phyloP scores from a whole-genome alignment of 768 basidiomycete species.

The Austroboletus eburneus region DNA sequence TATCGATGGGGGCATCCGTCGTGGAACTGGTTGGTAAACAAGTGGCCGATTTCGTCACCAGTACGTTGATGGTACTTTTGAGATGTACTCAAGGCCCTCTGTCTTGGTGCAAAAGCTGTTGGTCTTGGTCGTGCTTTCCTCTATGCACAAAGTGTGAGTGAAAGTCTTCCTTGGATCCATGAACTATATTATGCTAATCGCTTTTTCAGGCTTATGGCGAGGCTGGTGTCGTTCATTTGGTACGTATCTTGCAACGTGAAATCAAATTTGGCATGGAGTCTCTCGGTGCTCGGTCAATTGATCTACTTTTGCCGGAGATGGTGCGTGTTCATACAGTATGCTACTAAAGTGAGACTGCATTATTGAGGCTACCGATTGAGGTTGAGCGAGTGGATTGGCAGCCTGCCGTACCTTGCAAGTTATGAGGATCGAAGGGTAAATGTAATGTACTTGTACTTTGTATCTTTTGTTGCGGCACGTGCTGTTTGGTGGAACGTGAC shows the following conservation, averaged over 20 bases:
- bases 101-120: constrained; percentile 85
- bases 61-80: background rate
- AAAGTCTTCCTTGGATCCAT: background rate
- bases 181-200: constrained; percentile 6
- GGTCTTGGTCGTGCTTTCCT: constrained; percentile 85
- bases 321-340: constrained; percentile 36
- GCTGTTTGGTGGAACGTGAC: no score
- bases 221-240: constrained; percentile 60
- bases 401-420: constrained; percentile 28
- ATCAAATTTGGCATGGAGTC: constrained; percentile 74
- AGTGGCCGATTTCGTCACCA: background rate
- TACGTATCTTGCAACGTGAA: constrained; percentile 71
- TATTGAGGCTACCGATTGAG: constrained; percentile 28
- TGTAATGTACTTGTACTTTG: background rate
- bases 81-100: constrained; percentile 88
- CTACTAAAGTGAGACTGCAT: no score
- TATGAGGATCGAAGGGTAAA: no score
- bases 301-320: constrained; percentile 71
- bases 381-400: constrained; percentile 69
- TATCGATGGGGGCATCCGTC: constrained; percentile 71
- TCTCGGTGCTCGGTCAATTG: constrained; percentile 61
- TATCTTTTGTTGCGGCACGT: no score
- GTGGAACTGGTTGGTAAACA: constrained; percentile 63
- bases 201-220: constrained; percentile 66
- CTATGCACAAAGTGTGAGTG: constrained; percentile 74